phyloP scores from a whole-genome alignment of 257 asterid species.

The Plectranthus barbatus region DNA sequence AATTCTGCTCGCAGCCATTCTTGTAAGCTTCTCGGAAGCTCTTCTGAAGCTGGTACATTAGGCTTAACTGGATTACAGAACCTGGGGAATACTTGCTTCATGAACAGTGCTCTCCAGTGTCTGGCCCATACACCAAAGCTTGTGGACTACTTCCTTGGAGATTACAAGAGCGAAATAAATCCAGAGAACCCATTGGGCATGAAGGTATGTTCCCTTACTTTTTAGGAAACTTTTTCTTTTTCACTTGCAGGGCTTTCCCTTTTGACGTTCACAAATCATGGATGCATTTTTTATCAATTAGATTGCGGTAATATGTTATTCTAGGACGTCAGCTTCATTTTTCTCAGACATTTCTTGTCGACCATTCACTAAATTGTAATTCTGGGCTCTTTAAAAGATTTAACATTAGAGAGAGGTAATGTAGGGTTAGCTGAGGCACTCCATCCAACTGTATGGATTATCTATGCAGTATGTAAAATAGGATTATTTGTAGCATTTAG shows the following conservation, averaged over 20 bases:
- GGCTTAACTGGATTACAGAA: slow-evolving; percentile 92
- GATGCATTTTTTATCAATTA: slow-evolving; percentile 1
- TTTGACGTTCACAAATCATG: background rate
- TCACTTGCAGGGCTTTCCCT: slow-evolving; percentile 1
- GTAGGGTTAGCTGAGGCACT: background rate
- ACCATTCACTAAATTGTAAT: background rate
- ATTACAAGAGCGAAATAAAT: slow-evolving; percentile 78
- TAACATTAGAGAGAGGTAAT: background rate
- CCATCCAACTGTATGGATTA: slow-evolving; percentile 7
- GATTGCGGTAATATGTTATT: background rate
- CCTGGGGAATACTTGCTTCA: slow-evolving; percentile 95
- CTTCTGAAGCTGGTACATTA: slow-evolving; percentile 74
- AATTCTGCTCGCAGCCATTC: slow-evolving; percentile 47
- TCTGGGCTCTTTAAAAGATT: background rate
- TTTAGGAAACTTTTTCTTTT: slow-evolving; percentile 3
- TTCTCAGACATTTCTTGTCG: background rate
- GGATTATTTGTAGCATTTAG: background rate
- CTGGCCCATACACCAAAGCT: slow-evolving; percentile 92
- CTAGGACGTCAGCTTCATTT: background rate
- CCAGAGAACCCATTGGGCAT: slow-evolving; percentile 90
- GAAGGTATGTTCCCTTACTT: slow-evolving; percentile 48
- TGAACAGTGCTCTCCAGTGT: slow-evolving; percentile 96
- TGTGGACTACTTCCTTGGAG: slow-evolving; percentile 96
- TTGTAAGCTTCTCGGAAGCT: slow-evolving; percentile 36
- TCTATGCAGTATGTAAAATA: background rate